Percentiles rank a stretch among this genome's conserved stretches.
phyloP scores from a whole-genome alignment of 2,329 filamentous ascomycete genomes.

The Tolypocladium ovalisporum region DNA sequence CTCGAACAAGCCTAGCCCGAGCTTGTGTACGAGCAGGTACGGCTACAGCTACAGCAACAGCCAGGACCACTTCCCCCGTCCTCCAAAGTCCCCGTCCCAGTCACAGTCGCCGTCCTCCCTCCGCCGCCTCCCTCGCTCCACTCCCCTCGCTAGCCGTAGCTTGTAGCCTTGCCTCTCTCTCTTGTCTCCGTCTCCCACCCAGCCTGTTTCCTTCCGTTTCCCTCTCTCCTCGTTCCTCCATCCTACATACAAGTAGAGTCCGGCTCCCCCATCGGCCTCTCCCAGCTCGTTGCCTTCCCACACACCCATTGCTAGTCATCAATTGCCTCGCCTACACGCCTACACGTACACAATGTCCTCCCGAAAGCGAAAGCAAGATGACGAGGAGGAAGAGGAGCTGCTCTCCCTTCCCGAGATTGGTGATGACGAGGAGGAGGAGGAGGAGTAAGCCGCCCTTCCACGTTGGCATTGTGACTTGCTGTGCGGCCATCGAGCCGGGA shows the following conservation, averaged over 20 bases:
- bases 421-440: conserved; percentile 41
- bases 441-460: conserved; percentile 33
- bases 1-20: conserved; percentile 2
- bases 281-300: neutral
- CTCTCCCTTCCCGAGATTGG: conserved; percentile 42
- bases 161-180: neutral
- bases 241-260: conserved; percentile 2
- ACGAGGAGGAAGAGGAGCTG: conserved; percentile 51
- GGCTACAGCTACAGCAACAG: neutral
- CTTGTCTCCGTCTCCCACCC: neutral
- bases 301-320: neutral
- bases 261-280: neutral
- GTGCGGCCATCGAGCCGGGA: neutral
- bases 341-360: conserved; percentile 26
- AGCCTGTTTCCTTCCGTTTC: neutral
- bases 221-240: neutral
- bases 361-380: conserved; percentile 48
- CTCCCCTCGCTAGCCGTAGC: neutral
- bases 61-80: neutral
- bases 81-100: neutral
- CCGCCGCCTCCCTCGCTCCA: conserved; percentile 1
- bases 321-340: neutral
- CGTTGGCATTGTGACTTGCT: neutral
- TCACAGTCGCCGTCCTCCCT: neutral
- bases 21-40: neutral